Percentiles rank a stretch among this genome's conserved stretches.
Conservation (phyloP, 768 basidiomycete genomes). For the Russula lepida region DNA sequence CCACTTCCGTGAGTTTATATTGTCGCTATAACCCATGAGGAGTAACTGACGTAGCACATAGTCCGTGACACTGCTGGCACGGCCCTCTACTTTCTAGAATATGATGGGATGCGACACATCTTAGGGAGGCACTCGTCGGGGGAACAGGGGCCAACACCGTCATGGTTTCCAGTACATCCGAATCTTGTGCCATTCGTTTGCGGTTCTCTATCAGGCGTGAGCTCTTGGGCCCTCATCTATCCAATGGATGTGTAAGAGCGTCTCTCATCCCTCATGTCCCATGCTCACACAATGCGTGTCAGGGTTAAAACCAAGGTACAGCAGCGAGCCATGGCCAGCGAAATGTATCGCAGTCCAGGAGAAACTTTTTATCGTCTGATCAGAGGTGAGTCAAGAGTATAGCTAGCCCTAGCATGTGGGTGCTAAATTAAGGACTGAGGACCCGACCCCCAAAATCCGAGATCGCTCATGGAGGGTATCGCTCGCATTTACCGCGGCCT, state of each 20-base stretch:
- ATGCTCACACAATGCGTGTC: constrained; percentile 17
- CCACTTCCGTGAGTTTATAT: constrained; percentile 60
- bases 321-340: constrained; percentile 79
- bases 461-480: constrained; percentile 67
- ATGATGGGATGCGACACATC: constrained; percentile 84
- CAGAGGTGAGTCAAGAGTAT: constrained; percentile 55
- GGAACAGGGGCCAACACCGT: constrained; percentile 73
- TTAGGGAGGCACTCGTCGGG: constrained; percentile 70
- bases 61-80: constrained; percentile 88
- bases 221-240: constrained; percentile 57
- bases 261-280: not conserved
- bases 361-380: constrained; percentile 74
- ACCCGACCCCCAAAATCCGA: constrained; percentile 70
- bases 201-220: constrained; percentile 82
- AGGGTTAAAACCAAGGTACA: constrained; percentile 96
- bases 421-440: constrained; percentile 35
- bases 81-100: constrained; percentile 87
- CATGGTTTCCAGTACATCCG: constrained; percentile 75
- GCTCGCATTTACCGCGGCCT: constrained; percentile 87
- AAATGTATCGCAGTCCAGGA: constrained; percentile 57
- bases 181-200: constrained; percentile 86
- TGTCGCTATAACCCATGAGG: not conserved
- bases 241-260: constrained; percentile 79
- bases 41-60: constrained; percentile 25
- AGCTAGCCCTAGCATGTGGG: too few relatives aligned